Base-by-base conservation (phyloP, 75 land plant genomes). In the Selaginella tamariscina region DNA sequence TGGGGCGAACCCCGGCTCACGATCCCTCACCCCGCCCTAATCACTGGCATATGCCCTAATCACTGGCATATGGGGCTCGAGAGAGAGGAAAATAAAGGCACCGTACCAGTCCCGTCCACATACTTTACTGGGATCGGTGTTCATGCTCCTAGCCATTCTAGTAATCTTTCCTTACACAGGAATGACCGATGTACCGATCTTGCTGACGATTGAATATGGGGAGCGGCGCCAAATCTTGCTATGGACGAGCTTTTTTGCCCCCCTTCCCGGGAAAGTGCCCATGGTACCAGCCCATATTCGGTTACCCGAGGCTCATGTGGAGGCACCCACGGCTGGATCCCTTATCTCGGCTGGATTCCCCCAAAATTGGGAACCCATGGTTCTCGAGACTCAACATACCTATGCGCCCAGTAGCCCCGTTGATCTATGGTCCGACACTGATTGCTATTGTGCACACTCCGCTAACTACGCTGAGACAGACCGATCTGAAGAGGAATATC, bases 301-400 rank as follows among this genome's bases (percentile, higher is more conserved):
- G 74, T 72, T 30, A 72, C 27, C 70, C 0, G 49, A 69, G 69
- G 66, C 72, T 69, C 72, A 74, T 69, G 66, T 69, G 44, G 73
- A 74, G 66, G 76, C 76, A 74, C 76, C 70, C 69, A 69, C 32
- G 0, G 56, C 73, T 74, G 55, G 76, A 74, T 74, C 65, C 29
- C 23, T 74, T 29, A 74, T 74, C 76, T 74, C 26, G 68, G 31
- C 49, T 54, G 23, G 71, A 69, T 69, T 69, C 66, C 32, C 29
- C 56, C 0, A 32, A 71, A 71, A 71, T 64, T 71, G 63, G 67
- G 73, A 71, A 64, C 73, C 73, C 55, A 71, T 71, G 73, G 73
- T 71, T 71, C 49, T 71, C 20, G 64, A 71, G 73, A 71, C 64
- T 71, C 55, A 44, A 54, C 32, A 32, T 71, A 71, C 71, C 73